Evolutionary conservation across 345 rosid species (phyloP), one percentile per base, ranked within the genome.

Genomic region (Raphanus sativus): DNA sequence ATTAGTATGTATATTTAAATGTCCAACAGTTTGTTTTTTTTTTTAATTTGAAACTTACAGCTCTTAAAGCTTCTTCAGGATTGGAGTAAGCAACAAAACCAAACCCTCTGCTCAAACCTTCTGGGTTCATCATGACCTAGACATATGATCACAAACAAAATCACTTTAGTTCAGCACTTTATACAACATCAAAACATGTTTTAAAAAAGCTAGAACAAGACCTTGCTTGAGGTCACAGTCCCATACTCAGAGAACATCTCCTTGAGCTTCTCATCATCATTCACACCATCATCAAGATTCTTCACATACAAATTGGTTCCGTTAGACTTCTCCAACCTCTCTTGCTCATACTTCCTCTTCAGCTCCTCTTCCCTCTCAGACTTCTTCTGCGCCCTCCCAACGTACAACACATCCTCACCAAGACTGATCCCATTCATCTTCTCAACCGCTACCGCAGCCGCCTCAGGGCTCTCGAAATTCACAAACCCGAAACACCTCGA

Each of bases 11-110:
- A 45, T 10, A 40, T 10, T 3, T 9, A 38, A 8, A 38, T 38
- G 2, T 38, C 3, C 6, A 38, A 9, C 45, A 38, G 45, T 3
- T 28, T 28, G 29, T 28, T 28, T 3, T 28, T 28, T 28, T 28
- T 28, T 4, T 28, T 28, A 2, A 28, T 4, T 3, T 28, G 30
- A 28, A 4, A 28, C 30, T 62, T 83, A 91, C 97, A 33, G 94
- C 97, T 78, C 63, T 87, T 65, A 67, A 33, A 50, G 97, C 97
- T 84, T 91, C 97, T 77, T 88, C 92, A 11, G 89, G 85, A 4
- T 71, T 76, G n/a, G 91, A 78, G 38, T 84, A 91, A n/a, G 94
- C 88, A 81, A 89, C 94, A 76, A 91, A 89, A 40, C 97, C 94
- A 71, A 86, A 89, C 30, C 94, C 89, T 84, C 81, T 88, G 75